Evolutionary conservation across 2,329 filamentous ascomycete species (phyloP).

Genomic region (Fusarium luffae): DNA sequence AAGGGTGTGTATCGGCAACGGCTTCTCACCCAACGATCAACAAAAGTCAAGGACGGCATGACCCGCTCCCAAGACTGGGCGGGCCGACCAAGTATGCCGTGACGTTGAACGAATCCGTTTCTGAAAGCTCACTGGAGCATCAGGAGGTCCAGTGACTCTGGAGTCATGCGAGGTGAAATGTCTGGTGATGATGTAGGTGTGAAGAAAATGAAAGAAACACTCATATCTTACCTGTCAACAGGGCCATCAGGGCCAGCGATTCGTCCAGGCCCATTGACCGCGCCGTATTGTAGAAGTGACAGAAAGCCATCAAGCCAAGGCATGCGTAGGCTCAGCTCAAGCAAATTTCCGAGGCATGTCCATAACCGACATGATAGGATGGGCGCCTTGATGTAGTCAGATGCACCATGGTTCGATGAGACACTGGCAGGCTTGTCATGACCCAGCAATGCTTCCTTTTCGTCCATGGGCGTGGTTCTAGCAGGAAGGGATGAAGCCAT

Average conservation of each 20-base stretch:
- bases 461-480: constrained; percentile 51
- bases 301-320: constrained; percentile 86
- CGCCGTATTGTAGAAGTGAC: constrained; percentile 79
- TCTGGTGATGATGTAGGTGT: constrained; percentile 30
- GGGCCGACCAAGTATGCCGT: constrained; percentile 35
- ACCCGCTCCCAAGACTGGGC: constrained; percentile 31
- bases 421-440: constrained; percentile 39
- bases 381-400: constrained; percentile 61
- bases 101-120: constrained; percentile 31
- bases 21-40: constrained; percentile 10
- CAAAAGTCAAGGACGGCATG: constrained; percentile 26
- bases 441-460: constrained; percentile 37
- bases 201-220: constrained; percentile 47
- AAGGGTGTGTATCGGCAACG: constrained; percentile 25
- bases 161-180: constrained; percentile 57
- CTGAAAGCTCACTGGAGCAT: constrained; percentile 53
- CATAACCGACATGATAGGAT: constrained; percentile 82
- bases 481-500: constrained; percentile 75
- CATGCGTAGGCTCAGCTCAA: constrained; percentile 83
- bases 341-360: constrained; percentile 76
- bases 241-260: constrained; percentile 79
- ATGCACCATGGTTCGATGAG: constrained; percentile 26
- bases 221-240: constrained; percentile 85
- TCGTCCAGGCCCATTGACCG: constrained; percentile 78
- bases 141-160: constrained; percentile 59